phyloP scores from a whole-genome alignment of 768 basidiomycete genomes.

The Trametes punicea region DNA sequence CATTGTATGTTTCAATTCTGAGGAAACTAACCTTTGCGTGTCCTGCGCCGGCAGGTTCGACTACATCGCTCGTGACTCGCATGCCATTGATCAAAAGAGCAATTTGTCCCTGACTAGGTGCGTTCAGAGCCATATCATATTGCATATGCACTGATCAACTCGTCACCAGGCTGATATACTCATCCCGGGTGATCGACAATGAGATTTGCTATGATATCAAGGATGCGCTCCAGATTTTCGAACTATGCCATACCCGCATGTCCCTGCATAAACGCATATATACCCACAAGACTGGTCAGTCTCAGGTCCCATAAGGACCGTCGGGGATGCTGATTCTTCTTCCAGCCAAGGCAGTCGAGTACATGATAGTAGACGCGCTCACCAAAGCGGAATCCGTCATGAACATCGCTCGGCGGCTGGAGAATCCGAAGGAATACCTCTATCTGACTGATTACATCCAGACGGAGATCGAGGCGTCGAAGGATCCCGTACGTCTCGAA shows the following conservation, averaged over 20 bases:
- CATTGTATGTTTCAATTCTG: background rate
- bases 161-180: conserved; percentile 58
- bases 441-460: conserved; percentile 69
- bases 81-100: conserved; percentile 64
- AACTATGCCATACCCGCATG: conserved; percentile 71
- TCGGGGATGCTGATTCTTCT: background rate
- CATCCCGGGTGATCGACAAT: conserved; percentile 69
- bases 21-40: too few species aligned
- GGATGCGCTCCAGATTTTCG: conserved; percentile 72
- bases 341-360: conserved; percentile 74
- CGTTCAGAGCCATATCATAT: background rate
- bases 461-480: conserved; percentile 52
- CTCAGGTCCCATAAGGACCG: background rate
- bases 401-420: conserved; percentile 54
- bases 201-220: conserved; percentile 83
- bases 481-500: conserved; percentile 41
- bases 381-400: conserved; percentile 61
- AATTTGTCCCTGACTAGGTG: conserved; percentile 48
- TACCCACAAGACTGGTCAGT: conserved; percentile 67
- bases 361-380: conserved; percentile 84
- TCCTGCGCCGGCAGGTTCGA: conserved; percentile 53
- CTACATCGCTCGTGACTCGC: conserved; percentile 74
- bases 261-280: conserved; percentile 83
- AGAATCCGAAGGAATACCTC: conserved; percentile 57
- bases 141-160: background rate